A percentile compares a stretch with the other conserved stretches of the same genome.
Conservation (phyloP, 495 filamentous ascomycete species). For the Apiosordaria backusii region DNA sequence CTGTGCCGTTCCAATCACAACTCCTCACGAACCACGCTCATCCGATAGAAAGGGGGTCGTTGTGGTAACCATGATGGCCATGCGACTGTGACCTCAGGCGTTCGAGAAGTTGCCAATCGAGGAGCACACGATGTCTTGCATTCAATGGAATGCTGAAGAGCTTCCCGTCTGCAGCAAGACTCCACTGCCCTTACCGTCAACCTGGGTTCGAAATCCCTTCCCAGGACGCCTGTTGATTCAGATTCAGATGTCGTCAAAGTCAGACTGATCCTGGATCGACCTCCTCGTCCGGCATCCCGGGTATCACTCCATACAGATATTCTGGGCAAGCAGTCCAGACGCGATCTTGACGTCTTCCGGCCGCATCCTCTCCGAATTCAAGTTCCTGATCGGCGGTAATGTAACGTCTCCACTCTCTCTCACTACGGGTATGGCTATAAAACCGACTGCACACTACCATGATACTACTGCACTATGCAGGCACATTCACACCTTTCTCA, state of each 20-base stretch:
- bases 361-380: background rate
- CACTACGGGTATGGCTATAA: background rate
- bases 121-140: constrained; percentile 6
- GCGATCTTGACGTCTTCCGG: background rate
- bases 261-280: too few relatives aligned
- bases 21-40: background rate
- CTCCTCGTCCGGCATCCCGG: background rate
- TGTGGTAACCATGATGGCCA: background rate
- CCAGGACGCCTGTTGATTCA: too few relatives aligned
- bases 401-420: background rate
- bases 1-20: background rate
- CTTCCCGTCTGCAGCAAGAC: background rate
- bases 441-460: background rate
- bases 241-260: background rate
- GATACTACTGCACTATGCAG: background rate
- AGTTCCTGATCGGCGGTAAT: background rate
- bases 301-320: background rate
- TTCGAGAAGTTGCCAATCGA: constrained; percentile 3
- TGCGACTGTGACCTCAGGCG: background rate
- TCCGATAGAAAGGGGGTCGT: constrained; percentile 4
- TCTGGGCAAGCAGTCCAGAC: background rate
- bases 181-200: background rate
- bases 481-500: background rate
- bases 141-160: background rate
- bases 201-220: background rate